phyloP scores from a whole-genome alignment of 192 early-diverging fungal species.

The Ambispora gerdemannii region DNA sequence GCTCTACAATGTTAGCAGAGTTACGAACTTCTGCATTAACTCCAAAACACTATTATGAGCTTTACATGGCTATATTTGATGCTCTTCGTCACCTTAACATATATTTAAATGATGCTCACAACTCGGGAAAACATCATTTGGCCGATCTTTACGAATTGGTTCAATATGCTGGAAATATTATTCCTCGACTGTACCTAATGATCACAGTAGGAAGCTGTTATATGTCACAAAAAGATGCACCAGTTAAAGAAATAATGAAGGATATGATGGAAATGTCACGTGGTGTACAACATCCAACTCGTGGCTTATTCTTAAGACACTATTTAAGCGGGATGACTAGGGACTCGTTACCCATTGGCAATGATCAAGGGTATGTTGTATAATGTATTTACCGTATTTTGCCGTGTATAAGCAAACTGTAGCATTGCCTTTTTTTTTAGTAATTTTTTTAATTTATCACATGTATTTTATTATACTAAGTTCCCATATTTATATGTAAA shows the following conservation, averaged over 20 bases:
- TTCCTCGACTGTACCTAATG: conserved; percentile 99
- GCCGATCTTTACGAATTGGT: conserved; percentile 97
- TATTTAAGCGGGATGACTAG: conserved; percentile 94
- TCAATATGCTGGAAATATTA: conserved; percentile 97
- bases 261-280: conserved; percentile 99
- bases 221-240: conserved; percentile 90
- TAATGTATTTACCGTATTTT: too few species aligned
- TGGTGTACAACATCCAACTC: conserved; percentile 97
- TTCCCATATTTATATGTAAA: too few species aligned
- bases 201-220: conserved; percentile 96
- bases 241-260: conserved; percentile 93
- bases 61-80: conserved; percentile 99
- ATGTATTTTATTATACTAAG: too few species aligned
- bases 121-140: conserved; percentile 72
- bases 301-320: conserved; percentile 95
- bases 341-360: conserved; percentile 86
- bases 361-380: conserved; percentile 51
- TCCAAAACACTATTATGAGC: conserved; percentile 98
- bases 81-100: conserved; percentile 89
- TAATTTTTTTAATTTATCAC: too few species aligned
- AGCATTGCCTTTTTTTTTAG: too few species aligned
- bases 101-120: conserved; percentile 90
- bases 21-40: conserved; percentile 91
- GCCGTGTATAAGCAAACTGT: too few species aligned
- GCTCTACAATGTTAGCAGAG: conserved; percentile 96